Base-by-base conservation (phyloP, 805 yeast genomes). In the Zygotorulaspora florentina region DNA sequence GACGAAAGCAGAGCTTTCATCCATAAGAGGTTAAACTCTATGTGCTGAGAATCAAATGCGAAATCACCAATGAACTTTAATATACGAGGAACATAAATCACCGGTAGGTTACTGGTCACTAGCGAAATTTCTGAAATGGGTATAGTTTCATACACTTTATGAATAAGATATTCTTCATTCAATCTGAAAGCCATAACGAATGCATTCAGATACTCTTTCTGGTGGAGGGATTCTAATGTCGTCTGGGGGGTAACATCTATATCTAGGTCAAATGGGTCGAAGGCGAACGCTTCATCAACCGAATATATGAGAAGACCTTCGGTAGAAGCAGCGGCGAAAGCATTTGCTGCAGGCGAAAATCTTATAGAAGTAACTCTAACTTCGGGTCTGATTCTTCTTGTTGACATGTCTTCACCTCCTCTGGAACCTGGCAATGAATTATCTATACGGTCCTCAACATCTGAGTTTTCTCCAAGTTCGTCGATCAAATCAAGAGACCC, bases 231-330 rank as follows among this genome's bases (percentile, higher is more conserved):
- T 44, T 79, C 83, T 28, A 79, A 47, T 0, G 89, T 83, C 4
- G 85, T 70, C 38, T 80, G 85, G 1, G 96, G 95, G 0, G 99
- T 93, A 25, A 91, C 80, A 57, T 93, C 98, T 39, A 89, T 72
- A 62, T 91, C 98, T 61, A 93, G 74, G 64, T 93, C 98, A 62
- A 87, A 87, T 28, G 99, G 99, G 71, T 93, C 99, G 62, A 93
- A 93, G 25, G 82, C 69, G 40, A 83, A 67, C 9, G 78, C 70
- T 40, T 81, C 82, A 64, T 91, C 95, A 33, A 89, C 77, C 1
- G 96, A 83, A 63, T 78, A 93, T 1, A 93, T 72, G 46, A 89
- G 70, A 38, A 93, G 70, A 8, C 99, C 99, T 64, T 91, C 98
- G 0, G 99, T 93, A 0, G 96, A 83, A 0, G 96, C 93, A 35